A percentile compares a stretch with the other conserved stretches of the same genome.
These are phyloP conservation scores for Russula dissimulans DNA, from an alignment of 768 basidiomycete genomes.

Conservation along the genomic window DNA sequence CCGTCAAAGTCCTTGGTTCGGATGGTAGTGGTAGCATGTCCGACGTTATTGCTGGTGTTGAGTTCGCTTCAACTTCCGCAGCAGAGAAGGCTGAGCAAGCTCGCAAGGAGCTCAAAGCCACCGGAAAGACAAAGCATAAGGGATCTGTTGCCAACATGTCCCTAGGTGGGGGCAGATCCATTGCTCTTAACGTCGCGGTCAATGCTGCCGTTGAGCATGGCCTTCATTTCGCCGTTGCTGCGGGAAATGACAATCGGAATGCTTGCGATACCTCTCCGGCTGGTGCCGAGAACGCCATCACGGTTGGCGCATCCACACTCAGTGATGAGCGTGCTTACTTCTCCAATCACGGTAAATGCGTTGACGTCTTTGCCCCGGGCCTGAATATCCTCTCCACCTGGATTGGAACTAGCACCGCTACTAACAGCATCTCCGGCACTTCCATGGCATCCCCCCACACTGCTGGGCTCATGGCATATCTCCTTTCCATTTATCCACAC, in stretches of 20 bases:
- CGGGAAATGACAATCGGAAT: slow-evolving; percentile 81
- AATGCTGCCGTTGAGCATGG: slow-evolving; percentile 76
- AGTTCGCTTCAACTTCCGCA: slow-evolving; percentile 59
- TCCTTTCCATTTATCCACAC: slow-evolving; percentile 76
- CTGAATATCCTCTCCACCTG: slow-evolving; percentile 86
- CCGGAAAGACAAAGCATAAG: slow-evolving; percentile 78
- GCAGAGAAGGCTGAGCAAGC: slow-evolving; percentile 49
- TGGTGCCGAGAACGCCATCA: slow-evolving; percentile 78
- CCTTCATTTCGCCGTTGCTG: slow-evolving; percentile 95
- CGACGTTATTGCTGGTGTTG: slow-evolving; percentile 84
- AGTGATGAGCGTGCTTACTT: slow-evolving; percentile 80
- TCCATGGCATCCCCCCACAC: slow-evolving; percentile 92
- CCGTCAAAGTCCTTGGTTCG: slow-evolving; percentile 90
- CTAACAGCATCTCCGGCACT: slow-evolving; percentile 74
- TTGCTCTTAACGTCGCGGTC: slow-evolving; percentile 74
- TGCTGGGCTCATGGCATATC: slow-evolving; percentile 81
- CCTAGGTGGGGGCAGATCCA: slow-evolving; percentile 91
- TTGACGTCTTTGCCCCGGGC: slow-evolving; percentile 87
- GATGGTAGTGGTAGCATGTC: slow-evolving; percentile 93
- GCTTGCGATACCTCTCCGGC: slow-evolving; percentile 94
- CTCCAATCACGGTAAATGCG: slow-evolving; percentile 86
- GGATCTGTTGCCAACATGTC: slow-evolving; percentile 97
- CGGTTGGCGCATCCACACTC: slow-evolving; percentile 87
- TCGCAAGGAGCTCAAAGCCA: slow-evolving; percentile 52
- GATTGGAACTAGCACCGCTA: slow-evolving; percentile 46